Percentiles rank a stretch among this genome's conserved stretches.
These are phyloP conservation scores for Aureobasidium sp. DNA, from an alignment of 2,329 filamentous ascomycete species.

Conservation along the genomic window DNA sequence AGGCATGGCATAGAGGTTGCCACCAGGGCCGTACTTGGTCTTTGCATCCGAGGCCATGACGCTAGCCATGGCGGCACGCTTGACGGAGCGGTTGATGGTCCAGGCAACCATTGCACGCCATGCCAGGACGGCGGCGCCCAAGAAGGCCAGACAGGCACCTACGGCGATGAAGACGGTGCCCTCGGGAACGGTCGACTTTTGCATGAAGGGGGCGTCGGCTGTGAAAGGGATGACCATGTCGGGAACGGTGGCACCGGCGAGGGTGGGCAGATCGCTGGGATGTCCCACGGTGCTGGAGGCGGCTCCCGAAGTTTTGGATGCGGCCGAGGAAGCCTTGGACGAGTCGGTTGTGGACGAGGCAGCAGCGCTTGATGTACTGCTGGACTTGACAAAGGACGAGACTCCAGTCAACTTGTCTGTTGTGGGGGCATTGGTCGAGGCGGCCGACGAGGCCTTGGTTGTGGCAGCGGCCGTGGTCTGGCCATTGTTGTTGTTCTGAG, in stretches of 20 bases:
- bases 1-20: slow-evolving; percentile 58
- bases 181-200: slow-evolving; percentile 74
- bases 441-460: neutral
- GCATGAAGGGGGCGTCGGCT: slow-evolving; percentile 82
- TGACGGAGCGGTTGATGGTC: slow-evolving; percentile 85
- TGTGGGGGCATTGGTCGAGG: neutral
- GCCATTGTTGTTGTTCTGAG: slow-evolving; percentile 2
- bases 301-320: neutral
- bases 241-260: slow-evolving; percentile 55
- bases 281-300: slow-evolving; percentile 15
- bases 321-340: neutral
- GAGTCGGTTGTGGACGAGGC: neutral
- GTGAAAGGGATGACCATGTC: slow-evolving; percentile 74
- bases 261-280: slow-evolving; percentile 44
- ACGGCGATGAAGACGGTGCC: slow-evolving; percentile 96
- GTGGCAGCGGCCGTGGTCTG: neutral
- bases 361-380: neutral
- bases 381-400: slow-evolving; percentile 1
- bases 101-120: slow-evolving; percentile 88
- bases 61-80: slow-evolving; percentile 72
- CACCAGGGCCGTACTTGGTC: slow-evolving; percentile 49
- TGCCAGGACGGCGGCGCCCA: slow-evolving; percentile 71
- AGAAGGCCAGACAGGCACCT: slow-evolving; percentile 76
- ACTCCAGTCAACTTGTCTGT: slow-evolving; percentile 9
- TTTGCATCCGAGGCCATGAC: slow-evolving; percentile 57